Percentiles rank a stretch among this genome's conserved stretches.
These are phyloP conservation scores for Coriaria nepalensis DNA, from an alignment of 306 rosid species.

Conservation along the genomic window DNA sequence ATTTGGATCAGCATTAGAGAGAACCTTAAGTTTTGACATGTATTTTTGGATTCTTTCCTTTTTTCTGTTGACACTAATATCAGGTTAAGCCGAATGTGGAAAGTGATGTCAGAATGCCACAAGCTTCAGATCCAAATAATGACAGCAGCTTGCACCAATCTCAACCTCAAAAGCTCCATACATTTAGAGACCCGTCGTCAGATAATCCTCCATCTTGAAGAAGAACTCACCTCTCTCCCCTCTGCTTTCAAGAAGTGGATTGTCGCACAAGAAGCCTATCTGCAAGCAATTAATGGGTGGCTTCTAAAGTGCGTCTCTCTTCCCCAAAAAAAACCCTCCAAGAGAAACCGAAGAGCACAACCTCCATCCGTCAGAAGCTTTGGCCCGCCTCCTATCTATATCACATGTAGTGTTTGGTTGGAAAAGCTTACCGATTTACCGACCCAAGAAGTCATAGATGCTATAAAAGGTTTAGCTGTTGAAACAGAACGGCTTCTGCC, in stretches of 20 bases:
- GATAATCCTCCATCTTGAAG: constrained; percentile 51
- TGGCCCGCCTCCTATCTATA: constrained; percentile 83
- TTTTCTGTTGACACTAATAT: neutral
- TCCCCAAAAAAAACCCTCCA: constrained; percentile 39
- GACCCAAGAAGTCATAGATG: constrained; percentile 39
- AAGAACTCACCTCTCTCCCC: constrained; percentile 46
- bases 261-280: constrained; percentile 62
- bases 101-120: constrained; percentile 80
- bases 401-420: constrained; percentile 51
- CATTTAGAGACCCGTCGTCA: constrained; percentile 58
- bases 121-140: constrained; percentile 61
- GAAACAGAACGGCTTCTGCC: constrained; percentile 54
- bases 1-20: too few species aligned
- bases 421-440: constrained; percentile 28
- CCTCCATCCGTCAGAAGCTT: constrained; percentile 1
- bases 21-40: too few species aligned
- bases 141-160: constrained; percentile 32
- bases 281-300: constrained; percentile 63
- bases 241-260: constrained; percentile 68
- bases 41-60: too few species aligned
- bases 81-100: constrained; percentile 92
- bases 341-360: constrained; percentile 28
- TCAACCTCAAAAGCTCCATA: constrained; percentile 38
- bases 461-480: constrained; percentile 46
- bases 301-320: constrained; percentile 49